These are phyloP conservation scores for Moesziomyces sp. DNA, from an alignment of 1,284 basidiomycete genomes.

Conservation along the genomic window DNA sequence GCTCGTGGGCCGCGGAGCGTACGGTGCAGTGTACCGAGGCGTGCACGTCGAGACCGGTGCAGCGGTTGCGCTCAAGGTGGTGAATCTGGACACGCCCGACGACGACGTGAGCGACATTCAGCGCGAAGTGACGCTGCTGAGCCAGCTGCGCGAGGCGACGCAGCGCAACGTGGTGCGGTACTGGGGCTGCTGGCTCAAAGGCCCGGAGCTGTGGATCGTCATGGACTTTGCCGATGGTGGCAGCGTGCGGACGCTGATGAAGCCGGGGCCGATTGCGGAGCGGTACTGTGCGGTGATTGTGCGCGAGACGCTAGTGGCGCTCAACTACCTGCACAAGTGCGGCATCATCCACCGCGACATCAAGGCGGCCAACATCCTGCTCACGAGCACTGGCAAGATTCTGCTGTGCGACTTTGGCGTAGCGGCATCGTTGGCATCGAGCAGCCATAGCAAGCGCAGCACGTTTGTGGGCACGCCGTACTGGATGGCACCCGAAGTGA, in stretches of 20 bases:
- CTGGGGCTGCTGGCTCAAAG: slow-evolving; percentile 93
- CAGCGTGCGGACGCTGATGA: slow-evolving; percentile 86
- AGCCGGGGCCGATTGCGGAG: slow-evolving; percentile 84
- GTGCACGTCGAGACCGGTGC: slow-evolving; percentile 83
- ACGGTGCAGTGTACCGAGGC: slow-evolving; percentile 65
- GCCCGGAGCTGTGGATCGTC: slow-evolving; percentile 95
- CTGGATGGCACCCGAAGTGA: slow-evolving; percentile 63
- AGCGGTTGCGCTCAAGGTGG: slow-evolving; percentile 94
- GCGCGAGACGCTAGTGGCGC: slow-evolving; percentile 76
- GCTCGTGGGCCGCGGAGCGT: slow-evolving; percentile 65
- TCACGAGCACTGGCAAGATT: slow-evolving; percentile 50
- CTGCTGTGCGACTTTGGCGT: slow-evolving; percentile 61
- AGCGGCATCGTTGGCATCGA: slow-evolving; percentile 84
- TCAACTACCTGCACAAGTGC: slow-evolving; percentile 52
- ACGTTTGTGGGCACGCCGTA: slow-evolving; percentile 59
- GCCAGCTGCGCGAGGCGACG: slow-evolving; percentile 80
- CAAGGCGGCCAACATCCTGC: slow-evolving; percentile 56
- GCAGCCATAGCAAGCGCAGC: slow-evolving; percentile 70
- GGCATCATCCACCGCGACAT: slow-evolving; percentile 59
- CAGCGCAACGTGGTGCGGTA: slow-evolving; percentile 93
- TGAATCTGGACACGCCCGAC: slow-evolving; percentile 90
- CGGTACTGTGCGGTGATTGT: slow-evolving; percentile 87
- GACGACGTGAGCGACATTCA: slow-evolving; percentile 97
- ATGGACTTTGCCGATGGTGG: slow-evolving; percentile 99
- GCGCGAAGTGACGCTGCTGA: slow-evolving; percentile 90